Base-by-base conservation (phyloP, 371 early-diverging fungal species). In the Mucor piriformis region DNA sequence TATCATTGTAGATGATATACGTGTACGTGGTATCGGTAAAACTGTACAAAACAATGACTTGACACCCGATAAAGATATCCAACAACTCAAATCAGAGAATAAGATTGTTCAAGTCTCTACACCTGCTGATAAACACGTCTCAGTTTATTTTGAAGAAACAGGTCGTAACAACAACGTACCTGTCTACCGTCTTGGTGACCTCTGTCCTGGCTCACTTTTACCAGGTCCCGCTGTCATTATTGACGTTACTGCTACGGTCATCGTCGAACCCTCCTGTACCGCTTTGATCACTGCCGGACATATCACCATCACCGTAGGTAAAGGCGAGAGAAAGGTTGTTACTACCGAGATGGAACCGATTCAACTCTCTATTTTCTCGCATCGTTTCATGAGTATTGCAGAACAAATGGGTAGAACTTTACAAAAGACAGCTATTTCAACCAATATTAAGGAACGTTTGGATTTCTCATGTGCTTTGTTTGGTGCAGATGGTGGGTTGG, bases 341-440 rank as follows among this genome's bases (percentile, higher is more conserved):
- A 82, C 84, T 0, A 85, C 85, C 3, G 85, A 80, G 56, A 69
- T 79, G 67, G 95, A 94, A 53, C 93, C 94, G 23, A 93, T 96
- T 54, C 89, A 88, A 71, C 78, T 98, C 8, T 86, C 94, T 3
- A 91, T 98, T 16, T 95, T 98, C 69, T 90, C 92, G 0, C 95
- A 97, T 76, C 87, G 98, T 3, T 98, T 98, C 64, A 98, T 98
- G 98, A 85, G 88, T 55, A 97, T 98, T 72, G 98, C 97, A 12
- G 96, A 97, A 66, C 96, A 97, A 74, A 97, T 97, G 98, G 98
- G 98, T 13, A 82, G 90, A 18, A 93, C 95, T 3, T 70, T 97
- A 20, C 94, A 96, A 71, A 93, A 95, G 74, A 98, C 98, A 0
- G 83, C 96, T 23, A 91, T 97, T 34, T 92, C 93, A 25, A 96